These are phyloP conservation scores for Cyclocybe cylindracea DNA, from an alignment of 768 basidiomycete species.

Conservation along the genomic window DNA sequence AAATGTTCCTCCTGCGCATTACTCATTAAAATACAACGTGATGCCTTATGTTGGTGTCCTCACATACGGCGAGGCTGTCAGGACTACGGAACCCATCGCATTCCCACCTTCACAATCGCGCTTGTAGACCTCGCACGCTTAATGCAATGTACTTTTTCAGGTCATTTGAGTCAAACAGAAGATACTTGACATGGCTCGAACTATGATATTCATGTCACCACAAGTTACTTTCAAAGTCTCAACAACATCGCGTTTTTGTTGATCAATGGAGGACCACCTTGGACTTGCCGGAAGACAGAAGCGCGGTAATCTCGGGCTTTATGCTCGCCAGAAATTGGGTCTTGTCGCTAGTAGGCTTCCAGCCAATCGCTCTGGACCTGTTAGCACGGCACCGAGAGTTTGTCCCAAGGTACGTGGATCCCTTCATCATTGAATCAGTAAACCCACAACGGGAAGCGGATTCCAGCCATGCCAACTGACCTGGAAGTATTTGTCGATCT, in stretches of 20 bases:
- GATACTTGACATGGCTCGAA: neutral
- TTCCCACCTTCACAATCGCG: slow-evolving; percentile 43
- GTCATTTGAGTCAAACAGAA: neutral
- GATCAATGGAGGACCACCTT: no score
- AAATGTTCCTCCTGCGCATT: slow-evolving; percentile 63
- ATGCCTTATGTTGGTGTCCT: slow-evolving; percentile 89
- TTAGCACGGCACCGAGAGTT: slow-evolving; percentile 41
- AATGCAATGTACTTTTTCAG: slow-evolving; percentile 10
- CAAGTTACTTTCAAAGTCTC: neutral
- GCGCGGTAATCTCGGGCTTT: slow-evolving; percentile 27
- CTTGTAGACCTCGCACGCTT: slow-evolving; percentile 25
- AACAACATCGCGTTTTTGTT: neutral
- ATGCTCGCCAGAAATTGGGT: slow-evolving; percentile 44
- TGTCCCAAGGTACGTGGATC: slow-evolving; percentile 31
- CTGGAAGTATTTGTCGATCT: slow-evolving; percentile 39
- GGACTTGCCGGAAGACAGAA: neutral
- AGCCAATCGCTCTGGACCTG: slow-evolving; percentile 41
- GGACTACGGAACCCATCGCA: slow-evolving; percentile 35
- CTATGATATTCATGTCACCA: neutral
- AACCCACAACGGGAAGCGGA: neutral
- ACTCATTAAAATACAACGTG: slow-evolving; percentile 81
- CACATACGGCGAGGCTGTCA: slow-evolving; percentile 72
- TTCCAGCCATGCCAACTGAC: slow-evolving; percentile 14
- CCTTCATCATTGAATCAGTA: slow-evolving; percentile 18
- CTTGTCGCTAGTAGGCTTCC: slow-evolving; percentile 43